Evolutionary conservation across 225 moss, liverwort and hornwort genomes (phyloP), one percentile per base, ranked within the genome.

Genomic region (Asterella californica): DNA sequence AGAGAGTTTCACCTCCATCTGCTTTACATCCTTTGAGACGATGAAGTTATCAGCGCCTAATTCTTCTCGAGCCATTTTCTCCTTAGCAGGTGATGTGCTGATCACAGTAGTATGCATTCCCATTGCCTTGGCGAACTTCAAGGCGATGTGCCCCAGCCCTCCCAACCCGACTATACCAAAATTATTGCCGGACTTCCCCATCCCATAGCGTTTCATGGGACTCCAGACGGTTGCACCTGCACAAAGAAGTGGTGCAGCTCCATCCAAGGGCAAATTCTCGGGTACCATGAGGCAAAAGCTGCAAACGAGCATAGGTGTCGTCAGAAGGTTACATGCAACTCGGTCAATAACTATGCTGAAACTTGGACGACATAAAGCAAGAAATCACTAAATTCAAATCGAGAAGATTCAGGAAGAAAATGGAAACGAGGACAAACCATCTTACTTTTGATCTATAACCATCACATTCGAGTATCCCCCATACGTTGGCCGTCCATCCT

Each of bases 151-250:
- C 0, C 92, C 92, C 17, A 94, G 79, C 0, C 94, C 94, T n/a
- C 94, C 92, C 46, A 94, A 74, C 47, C 91, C 91, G 0, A 90
- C 45, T 72, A 95, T 30, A 2, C 89, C 93, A 12, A 95, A 90
- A 21, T 79, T 85, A 75, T 86, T 88, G 4, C 91, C 93, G 2
- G 45, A n/a, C 78, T 90, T 72, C 7, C 76, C 88, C 93, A 90
- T 93, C 1, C 87, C 86, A 27, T 87, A 91, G 78, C 90, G 75
- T 79, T 88, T 87, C 93, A 95, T 93, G 47, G 93, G 93, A 77
- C 93, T 95, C 74, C 82, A 95, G 0, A 93, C 90, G 0, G 91
- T 88, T 2, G 90, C 88, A 0, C 94, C 94, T 0, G 92, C 94
- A 76, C 91, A 92, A 10, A 94, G 78, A 67, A 92, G 72, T 3